Conservation (phyloP, 2,329 filamentous ascomycete species). For the Purpureocillium lavendulum region DNA sequence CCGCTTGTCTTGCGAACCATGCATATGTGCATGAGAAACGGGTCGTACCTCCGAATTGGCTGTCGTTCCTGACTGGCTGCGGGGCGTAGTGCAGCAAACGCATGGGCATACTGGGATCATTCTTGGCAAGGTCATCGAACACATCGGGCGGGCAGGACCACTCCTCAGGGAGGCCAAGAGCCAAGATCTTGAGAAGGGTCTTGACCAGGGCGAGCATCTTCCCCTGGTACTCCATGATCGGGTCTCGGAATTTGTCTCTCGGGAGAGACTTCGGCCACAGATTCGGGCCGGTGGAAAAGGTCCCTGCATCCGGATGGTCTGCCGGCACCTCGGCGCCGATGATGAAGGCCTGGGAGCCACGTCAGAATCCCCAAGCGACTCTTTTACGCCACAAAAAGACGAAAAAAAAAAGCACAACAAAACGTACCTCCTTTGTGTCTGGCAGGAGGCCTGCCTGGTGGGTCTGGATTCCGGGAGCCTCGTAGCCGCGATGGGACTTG, state of each 20-base stretch:
- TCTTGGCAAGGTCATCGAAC: conserved; percentile 2
- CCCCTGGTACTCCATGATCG: conserved; percentile 2
- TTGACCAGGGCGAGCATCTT: conserved; percentile 2
- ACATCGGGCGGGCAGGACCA: not conserved
- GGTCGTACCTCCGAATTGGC: conserved; percentile 13
- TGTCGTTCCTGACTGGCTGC: conserved; percentile 10
- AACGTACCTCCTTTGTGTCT: conserved; percentile 10
- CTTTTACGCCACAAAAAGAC: not conserved
- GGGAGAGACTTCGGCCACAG: conserved; percentile 1
- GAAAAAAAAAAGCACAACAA: not conserved
- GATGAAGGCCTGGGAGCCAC: conserved; percentile 1
- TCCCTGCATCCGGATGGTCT: conserved; percentile 3
- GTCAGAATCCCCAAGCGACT: too few relatives aligned
- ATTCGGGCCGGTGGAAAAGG: conserved; percentile 3
- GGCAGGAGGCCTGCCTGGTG: conserved; percentile 18
- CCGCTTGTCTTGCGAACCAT: too few relatives aligned
- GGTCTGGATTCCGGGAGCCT: conserved; percentile 17
- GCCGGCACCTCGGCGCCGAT: conserved; percentile 1
- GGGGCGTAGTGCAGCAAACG: conserved; percentile 19
- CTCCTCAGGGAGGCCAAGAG: not conserved
- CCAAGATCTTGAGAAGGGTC: conserved; percentile 1
- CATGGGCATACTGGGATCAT: conserved; percentile 3
- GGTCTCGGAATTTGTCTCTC: not conserved
- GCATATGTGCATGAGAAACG: rapidly evolving
- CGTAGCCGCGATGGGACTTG: conserved; percentile 18